Evolutionary conservation across 805 yeast species (phyloP).

Genomic region (Blastobotrys robertii): DNA sequence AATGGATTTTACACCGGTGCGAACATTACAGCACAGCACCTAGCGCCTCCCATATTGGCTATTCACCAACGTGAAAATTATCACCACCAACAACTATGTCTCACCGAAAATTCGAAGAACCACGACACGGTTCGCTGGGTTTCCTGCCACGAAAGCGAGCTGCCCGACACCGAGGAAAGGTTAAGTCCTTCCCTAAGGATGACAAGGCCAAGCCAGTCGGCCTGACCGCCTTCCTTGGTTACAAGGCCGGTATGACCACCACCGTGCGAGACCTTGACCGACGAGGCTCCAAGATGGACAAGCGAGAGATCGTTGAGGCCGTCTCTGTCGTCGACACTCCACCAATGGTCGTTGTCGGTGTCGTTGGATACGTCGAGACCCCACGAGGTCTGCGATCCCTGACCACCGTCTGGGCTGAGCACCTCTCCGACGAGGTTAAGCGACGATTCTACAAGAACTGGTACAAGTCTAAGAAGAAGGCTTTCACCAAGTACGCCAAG

Average conservation of each 20-base stretch:
- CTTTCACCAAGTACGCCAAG: slow-evolving; percentile 99
- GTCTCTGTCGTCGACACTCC: slow-evolving; percentile 99
- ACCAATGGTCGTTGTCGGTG: slow-evolving; percentile 98
- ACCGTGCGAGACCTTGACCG: slow-evolving; percentile 99
- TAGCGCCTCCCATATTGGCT: too few species aligned
- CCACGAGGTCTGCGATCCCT: slow-evolving; percentile 99
- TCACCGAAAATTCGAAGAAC: slow-evolving; percentile 99
- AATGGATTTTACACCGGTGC: too few species aligned
- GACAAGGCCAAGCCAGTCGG: slow-evolving; percentile 96
- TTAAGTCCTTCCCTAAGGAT: slow-evolving; percentile 99
- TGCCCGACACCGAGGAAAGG: slow-evolving; percentile 96
- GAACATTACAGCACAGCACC: too few species aligned
- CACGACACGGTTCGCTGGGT: slow-evolving; percentile 99
- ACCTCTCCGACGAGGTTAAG: slow-evolving; percentile 97
- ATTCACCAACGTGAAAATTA: too few species aligned
- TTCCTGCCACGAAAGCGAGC: slow-evolving; percentile 99
- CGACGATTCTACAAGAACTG: slow-evolving; percentile 99
- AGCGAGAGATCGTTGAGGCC: slow-evolving; percentile 99
- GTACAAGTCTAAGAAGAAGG: slow-evolving; percentile 99
- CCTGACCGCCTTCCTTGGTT: slow-evolving; percentile 99
- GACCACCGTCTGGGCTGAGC: slow-evolving; percentile 99
- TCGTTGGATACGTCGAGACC: slow-evolving; percentile 99
- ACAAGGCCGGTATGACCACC: slow-evolving; percentile 99
- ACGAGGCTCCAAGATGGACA: slow-evolving; percentile 99
- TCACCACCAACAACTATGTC: slow-evolving; percentile 50